phyloP scores from a whole-genome alignment of 2,329 filamentous ascomycete species.

The Colletotrichum tabaci region DNA sequence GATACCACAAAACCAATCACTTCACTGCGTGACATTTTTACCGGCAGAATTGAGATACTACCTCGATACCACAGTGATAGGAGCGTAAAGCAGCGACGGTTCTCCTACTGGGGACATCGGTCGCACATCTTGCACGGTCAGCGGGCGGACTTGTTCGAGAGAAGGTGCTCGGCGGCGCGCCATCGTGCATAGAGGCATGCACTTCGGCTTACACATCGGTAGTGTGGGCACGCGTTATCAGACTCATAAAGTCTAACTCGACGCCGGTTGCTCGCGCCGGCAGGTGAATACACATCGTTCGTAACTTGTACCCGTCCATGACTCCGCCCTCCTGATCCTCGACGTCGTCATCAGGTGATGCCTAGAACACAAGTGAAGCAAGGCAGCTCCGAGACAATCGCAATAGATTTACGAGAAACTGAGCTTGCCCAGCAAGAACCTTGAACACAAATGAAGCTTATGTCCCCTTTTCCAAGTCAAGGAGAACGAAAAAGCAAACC shows the following conservation, averaged over 20 bases:
- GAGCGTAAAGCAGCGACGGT: conserved; percentile 11
- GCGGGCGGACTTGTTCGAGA: background rate
- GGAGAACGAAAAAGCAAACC: background rate
- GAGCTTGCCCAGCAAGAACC: background rate
- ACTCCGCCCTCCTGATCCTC: background rate
- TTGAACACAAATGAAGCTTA: background rate
- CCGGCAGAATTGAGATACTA: conserved; percentile 11
- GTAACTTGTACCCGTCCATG: background rate
- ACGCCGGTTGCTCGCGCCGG: conserved; percentile 1
- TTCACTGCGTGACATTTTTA: conserved; percentile 4
- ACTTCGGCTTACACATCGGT: conserved; percentile 5
- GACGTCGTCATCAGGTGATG: background rate
- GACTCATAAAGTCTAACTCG: conserved; percentile 29
- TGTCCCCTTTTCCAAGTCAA: too few relatives aligned
- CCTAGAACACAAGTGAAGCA: background rate
- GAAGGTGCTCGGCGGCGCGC: background rate
- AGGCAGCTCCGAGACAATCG: background rate
- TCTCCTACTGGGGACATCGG: background rate
- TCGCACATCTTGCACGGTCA: background rate
- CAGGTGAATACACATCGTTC: background rate
- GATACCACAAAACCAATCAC: background rate
- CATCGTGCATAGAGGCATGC: conserved; percentile 8
- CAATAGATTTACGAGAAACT: background rate
- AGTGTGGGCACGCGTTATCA: conserved; percentile 5
- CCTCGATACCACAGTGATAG: background rate